Conservation (phyloP, 2,329 filamentous ascomycete species). For the Fusarium secorum region DNA sequence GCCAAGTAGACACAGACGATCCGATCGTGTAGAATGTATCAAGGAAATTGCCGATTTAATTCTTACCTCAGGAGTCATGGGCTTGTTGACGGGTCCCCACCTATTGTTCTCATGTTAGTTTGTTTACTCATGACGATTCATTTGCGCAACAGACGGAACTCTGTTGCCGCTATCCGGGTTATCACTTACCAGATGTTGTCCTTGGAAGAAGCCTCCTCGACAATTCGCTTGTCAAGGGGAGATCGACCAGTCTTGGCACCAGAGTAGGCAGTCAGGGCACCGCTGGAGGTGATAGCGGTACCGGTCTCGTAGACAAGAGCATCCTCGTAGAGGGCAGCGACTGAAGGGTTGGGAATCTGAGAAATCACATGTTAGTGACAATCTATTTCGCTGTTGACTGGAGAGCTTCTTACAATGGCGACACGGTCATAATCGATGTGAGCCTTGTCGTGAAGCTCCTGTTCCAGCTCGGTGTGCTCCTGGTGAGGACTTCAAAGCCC, state of each 20-base stretch:
- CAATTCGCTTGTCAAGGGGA: slow-evolving; percentile 95
- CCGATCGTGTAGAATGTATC: slow-evolving; percentile 2
- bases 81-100: slow-evolving; percentile 99
- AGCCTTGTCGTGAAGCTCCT: slow-evolving; percentile 95
- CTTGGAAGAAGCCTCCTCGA: slow-evolving; percentile 88
- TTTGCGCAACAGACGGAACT: slow-evolving; percentile 15
- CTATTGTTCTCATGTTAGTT: slow-evolving; percentile 48
- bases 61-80: slow-evolving; percentile 91
- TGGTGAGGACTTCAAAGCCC: slow-evolving; percentile 69
- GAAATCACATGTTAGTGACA: slow-evolving; percentile 15
- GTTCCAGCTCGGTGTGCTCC: slow-evolving; percentile 95
- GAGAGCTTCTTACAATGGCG: slow-evolving; percentile 78
- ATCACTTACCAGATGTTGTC: slow-evolving; percentile 80
- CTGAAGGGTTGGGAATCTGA: slow-evolving; percentile 87
- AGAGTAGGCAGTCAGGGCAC: slow-evolving; percentile 96
- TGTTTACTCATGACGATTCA: slow-evolving; percentile 29
- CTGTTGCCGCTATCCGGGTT: slow-evolving; percentile 14
- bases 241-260: slow-evolving; percentile 98
- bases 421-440: slow-evolving; percentile 99
- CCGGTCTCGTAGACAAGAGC: slow-evolving; percentile 96
- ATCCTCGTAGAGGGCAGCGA: slow-evolving; percentile 97
- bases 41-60: slow-evolving; percentile 15
- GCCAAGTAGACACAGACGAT: slow-evolving; percentile 7
- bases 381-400: background rate
- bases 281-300: slow-evolving; percentile 94